Evolutionary conservation across 2,329 filamentous ascomycete species (phyloP).

Genomic region (Orbilia brochopaga): DNA sequence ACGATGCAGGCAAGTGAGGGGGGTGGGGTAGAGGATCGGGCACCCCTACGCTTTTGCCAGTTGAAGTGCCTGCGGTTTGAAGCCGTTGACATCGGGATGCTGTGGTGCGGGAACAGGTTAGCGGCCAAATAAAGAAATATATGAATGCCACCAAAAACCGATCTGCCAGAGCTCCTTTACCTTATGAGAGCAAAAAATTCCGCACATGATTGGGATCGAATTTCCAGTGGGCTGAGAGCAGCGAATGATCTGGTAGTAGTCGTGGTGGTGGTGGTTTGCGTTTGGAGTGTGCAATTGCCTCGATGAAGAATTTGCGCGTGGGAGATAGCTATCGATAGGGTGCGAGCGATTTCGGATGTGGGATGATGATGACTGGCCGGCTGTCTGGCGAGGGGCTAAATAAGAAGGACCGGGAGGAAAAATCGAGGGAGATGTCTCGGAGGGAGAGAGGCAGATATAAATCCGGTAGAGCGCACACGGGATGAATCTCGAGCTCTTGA

Average conservation of each 20-base stretch:
- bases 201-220: conserved; percentile 29
- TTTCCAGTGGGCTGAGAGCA: not conserved
- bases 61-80: conserved; percentile 92
- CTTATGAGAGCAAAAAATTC: conserved; percentile 46
- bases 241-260: not conserved
- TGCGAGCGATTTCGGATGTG: not conserved
- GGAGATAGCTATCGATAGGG: not conserved
- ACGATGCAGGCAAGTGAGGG: conserved; percentile 54
- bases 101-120: conserved; percentile 54
- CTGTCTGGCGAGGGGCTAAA: not conserved
- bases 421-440: not conserved
- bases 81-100: conserved; percentile 92
- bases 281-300: not conserved
- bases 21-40: conserved; percentile 14
- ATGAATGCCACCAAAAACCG: too few relatives aligned
- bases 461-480: too few relatives aligned
- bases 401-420: not conserved
- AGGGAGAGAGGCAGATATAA: not conserved
- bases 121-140: not conserved
- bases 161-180: conserved; percentile 12
- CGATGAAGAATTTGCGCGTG: not conserved
- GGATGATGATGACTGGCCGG: not conserved
- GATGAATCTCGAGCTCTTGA: too few relatives aligned
- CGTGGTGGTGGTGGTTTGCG: not conserved
- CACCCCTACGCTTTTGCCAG: conserved; percentile 86